Conservation (phyloP, 768 basidiomycete genomes). For the Pleurotus djamor region DNA sequence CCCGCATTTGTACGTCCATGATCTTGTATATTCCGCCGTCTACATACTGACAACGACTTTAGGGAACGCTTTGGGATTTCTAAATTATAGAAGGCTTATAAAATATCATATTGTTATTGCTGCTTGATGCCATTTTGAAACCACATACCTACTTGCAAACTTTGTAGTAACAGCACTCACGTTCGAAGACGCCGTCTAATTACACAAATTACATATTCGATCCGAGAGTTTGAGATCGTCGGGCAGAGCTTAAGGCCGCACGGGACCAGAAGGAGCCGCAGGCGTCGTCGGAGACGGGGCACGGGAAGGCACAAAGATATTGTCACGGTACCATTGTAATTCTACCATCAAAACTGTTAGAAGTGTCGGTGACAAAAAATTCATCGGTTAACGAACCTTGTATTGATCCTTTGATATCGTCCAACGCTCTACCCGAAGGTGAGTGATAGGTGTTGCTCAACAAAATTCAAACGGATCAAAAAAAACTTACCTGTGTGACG, state of each 20-base stretch:
- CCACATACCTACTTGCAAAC: constrained; percentile 3
- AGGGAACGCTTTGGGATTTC: constrained; percentile 78
- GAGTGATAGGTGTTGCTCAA: not conserved
- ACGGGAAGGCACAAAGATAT: constrained; percentile 56
- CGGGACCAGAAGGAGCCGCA: not conserved
- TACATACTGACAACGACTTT: not conserved
- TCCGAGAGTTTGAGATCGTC: not conserved
- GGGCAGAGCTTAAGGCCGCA: not conserved
- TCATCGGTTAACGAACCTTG: not conserved
- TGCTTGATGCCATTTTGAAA: not conserved
- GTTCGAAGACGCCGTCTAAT: not conserved
- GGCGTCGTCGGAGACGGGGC: not conserved
- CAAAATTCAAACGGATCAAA: not conserved
- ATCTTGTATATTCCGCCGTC: not conserved
- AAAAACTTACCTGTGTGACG: constrained; percentile 54
- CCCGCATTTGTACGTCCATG: constrained; percentile 53
- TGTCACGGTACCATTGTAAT: constrained; percentile 74
- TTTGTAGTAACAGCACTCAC: constrained; percentile 8
- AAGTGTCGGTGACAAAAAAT: not conserved
- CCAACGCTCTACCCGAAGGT: constrained; percentile 57
- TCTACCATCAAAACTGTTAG: constrained; percentile 40
- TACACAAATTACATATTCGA: not conserved
- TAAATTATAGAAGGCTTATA: constrained; percentile 13
- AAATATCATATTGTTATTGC: constrained; percentile 9
- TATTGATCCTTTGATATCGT: constrained; percentile 74